phyloP scores from a whole-genome alignment of 108 stramenopile genomes.

The Poteriospumella lacustris region DNA sequence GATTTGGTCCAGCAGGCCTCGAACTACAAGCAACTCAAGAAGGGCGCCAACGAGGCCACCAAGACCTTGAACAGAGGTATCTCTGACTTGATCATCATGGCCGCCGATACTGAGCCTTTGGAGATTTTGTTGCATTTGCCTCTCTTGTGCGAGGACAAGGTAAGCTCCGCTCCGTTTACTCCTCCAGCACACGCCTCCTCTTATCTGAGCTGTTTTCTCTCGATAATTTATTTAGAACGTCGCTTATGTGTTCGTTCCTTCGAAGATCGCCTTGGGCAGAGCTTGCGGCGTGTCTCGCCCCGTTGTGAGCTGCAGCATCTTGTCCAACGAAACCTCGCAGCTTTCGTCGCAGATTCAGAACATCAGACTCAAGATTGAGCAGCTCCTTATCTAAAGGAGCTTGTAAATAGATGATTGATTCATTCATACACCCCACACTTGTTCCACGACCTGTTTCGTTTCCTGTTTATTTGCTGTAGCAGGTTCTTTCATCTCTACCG shows the following conservation, averaged over 20 bases:
- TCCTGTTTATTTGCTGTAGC: too few relatives aligned
- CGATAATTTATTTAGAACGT: slow-evolving; percentile 59
- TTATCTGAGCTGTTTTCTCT: not conserved
- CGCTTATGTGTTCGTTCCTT: slow-evolving; percentile 98
- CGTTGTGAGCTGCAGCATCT: slow-evolving; percentile 90
- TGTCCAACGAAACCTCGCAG: slow-evolving; percentile 95
- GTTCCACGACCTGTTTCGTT: too few relatives aligned
- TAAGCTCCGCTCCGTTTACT: not conserved
- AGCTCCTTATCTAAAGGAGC: slow-evolving; percentile 92
- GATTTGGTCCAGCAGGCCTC: slow-evolving; percentile 93
- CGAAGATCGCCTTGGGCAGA: slow-evolving; percentile 94
- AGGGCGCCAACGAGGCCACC: slow-evolving; percentile 99
- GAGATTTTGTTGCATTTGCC: slow-evolving; percentile 98
- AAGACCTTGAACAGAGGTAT: slow-evolving; percentile 98
- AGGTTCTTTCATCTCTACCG: too few relatives aligned
- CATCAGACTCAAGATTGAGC: slow-evolving; percentile 97
- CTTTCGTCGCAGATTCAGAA: slow-evolving; percentile 89
- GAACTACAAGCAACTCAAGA: slow-evolving; percentile 93
- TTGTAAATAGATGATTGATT: too few relatives aligned
- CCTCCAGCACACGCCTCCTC: not conserved
- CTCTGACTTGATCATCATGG: slow-evolving; percentile 94
- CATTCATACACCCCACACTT: too few relatives aligned
- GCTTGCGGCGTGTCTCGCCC: slow-evolving; percentile 98
- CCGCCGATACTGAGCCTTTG: slow-evolving; percentile 98
- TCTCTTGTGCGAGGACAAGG: slow-evolving; percentile 96